phyloP scores from a whole-genome alignment of 2,329 filamentous ascomycete genomes.

The Fusarium algeriense region DNA sequence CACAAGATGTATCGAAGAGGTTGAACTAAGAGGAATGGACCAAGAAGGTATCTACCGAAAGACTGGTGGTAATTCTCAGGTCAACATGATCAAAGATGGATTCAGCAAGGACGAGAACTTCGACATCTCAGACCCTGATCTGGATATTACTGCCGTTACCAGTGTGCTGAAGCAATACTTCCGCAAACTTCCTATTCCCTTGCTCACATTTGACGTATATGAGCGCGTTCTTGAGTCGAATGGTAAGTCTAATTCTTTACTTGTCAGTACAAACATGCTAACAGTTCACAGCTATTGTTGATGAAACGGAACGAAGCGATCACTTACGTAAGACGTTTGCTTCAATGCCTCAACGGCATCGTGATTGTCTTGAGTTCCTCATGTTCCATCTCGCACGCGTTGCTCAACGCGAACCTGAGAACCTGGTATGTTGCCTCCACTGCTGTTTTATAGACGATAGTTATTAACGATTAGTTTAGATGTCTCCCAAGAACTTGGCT shows the following conservation, averaged over 20 bases:
- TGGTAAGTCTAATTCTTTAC: conserved; percentile 61
- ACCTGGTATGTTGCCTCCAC: conserved; percentile 71
- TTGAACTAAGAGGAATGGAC: conserved; percentile 96
- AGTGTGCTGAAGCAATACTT: conserved; percentile 98
- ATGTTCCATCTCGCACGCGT: conserved; percentile 94
- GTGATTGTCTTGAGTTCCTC: conserved; percentile 91
- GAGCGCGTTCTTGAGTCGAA: conserved; percentile 87
- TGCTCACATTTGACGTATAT: conserved; percentile 94
- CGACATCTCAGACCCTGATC: conserved; percentile 91
- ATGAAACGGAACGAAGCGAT: conserved; percentile 74
- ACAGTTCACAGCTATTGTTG: conserved; percentile 67
- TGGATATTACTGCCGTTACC: conserved; percentile 97
- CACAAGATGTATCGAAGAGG: conserved; percentile 94
- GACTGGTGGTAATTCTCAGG: conserved; percentile 91
- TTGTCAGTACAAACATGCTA: conserved; percentile 31
- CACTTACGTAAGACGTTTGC: conserved; percentile 81
- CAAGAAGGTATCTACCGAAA: conserved; percentile 98
- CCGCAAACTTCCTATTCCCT: conserved; percentile 87
- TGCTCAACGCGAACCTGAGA: conserved; percentile 83
- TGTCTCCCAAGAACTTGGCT: conserved; percentile 95
- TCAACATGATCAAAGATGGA: conserved; percentile 89
- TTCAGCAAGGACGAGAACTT: conserved; percentile 89
- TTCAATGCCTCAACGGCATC: conserved; percentile 84
- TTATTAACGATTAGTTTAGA: conserved; percentile 61
- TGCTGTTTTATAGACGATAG: background rate